Evolutionary conservation across 306 rosid genomes (phyloP).

Genomic region (Corylus avellana): DNA sequence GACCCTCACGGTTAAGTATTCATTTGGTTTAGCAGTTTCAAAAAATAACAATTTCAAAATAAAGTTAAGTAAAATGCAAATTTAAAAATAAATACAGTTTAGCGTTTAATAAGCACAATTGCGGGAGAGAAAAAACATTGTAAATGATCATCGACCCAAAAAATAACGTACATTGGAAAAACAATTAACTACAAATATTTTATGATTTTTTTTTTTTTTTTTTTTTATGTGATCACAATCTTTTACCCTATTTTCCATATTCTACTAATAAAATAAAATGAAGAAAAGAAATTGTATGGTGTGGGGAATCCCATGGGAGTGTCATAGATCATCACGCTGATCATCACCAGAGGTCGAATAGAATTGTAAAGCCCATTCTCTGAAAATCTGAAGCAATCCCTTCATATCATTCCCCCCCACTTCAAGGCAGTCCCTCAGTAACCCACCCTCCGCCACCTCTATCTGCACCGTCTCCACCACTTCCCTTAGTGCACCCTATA

Average conservation of each 20-base stretch:
- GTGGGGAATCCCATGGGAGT: background rate
- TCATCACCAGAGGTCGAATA: slow-evolving; percentile 14
- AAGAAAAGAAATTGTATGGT: background rate
- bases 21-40: too few species aligned
- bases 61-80: too few species aligned
- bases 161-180: too few species aligned
- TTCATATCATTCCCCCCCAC: slow-evolving; percentile 66
- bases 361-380: slow-evolving; percentile 56
- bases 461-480: slow-evolving; percentile 54
- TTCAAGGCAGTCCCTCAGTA: slow-evolving; percentile 77
- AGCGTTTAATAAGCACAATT: too few species aligned
- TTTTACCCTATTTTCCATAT: background rate
- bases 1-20: too few species aligned
- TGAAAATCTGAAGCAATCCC: slow-evolving; percentile 53
- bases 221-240: too few species aligned
- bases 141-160: too few species aligned
- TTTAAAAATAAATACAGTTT: too few species aligned
- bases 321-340: slow-evolving; percentile 46
- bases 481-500: slow-evolving; percentile 50
- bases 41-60: too few species aligned
- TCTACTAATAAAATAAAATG: background rate
- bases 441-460: slow-evolving; percentile 74
- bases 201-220: too few species aligned
- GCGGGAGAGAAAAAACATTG: too few species aligned
- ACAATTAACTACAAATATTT: too few species aligned